phyloP scores from a whole-genome alignment of 805 yeast genomes.

The Ogataea methanolica region DNA sequence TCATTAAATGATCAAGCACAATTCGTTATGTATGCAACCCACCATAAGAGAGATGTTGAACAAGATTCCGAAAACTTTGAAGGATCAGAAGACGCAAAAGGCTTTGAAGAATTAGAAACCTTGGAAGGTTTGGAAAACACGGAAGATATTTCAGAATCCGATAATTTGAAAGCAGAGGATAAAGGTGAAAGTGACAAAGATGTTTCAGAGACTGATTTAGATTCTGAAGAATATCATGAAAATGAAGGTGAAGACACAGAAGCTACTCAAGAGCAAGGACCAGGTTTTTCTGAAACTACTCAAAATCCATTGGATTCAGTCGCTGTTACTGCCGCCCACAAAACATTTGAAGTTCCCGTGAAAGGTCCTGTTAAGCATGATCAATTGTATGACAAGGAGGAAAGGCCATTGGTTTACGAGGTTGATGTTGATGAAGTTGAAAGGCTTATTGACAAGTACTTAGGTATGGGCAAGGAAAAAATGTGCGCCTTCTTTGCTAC shows the following conservation, averaged over 20 bases:
- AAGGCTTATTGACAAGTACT: slow-evolving; percentile 14
- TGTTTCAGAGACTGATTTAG: neutral
- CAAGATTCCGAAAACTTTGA: too few species aligned
- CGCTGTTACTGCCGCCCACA: slow-evolving; percentile 1
- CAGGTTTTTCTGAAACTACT: too few species aligned
- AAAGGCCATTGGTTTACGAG: slow-evolving; percentile 17
- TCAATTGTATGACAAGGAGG: slow-evolving; percentile 18
- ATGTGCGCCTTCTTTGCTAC: slow-evolving; percentile 27
- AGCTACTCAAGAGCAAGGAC: neutral
- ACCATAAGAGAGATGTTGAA: too few species aligned
- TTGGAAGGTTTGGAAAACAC: too few species aligned
- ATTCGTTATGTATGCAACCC: too few species aligned
- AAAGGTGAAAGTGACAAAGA: neutral
- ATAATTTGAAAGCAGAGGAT: too few species aligned
- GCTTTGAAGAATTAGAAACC: too few species aligned
- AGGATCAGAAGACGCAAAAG: too few species aligned
- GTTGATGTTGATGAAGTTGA: slow-evolving; percentile 24
- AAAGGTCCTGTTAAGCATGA: slow-evolving; percentile 20
- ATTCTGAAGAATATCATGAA: slow-evolving; percentile 1
- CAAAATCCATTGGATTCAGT: neutral
- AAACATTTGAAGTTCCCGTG: slow-evolving; percentile 19
- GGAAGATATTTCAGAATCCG: too few species aligned
- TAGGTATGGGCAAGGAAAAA: slow-evolving; percentile 23
- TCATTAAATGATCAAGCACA: too few species aligned
- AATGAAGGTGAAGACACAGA: neutral